Base-by-base conservation (phyloP, 2,329 filamentous ascomycete genomes). In the Simplicillium aogashimaense region DNA sequence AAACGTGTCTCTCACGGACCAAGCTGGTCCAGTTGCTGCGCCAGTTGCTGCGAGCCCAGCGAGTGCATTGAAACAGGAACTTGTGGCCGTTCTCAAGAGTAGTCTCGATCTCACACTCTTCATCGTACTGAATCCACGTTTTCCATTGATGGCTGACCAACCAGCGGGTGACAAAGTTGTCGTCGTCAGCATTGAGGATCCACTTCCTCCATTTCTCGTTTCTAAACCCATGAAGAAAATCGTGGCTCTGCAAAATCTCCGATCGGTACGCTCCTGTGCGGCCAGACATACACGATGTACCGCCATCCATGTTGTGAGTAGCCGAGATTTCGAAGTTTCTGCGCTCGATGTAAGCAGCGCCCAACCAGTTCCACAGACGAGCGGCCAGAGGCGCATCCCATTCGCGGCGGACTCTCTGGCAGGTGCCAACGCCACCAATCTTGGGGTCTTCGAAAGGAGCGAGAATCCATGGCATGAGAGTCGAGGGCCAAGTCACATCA, bases 1-100 rank as follows among this genome's bases (percentile, higher is more conserved):
- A 87, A 54, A 95, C 86, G 55, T 87, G 76, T 57, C 83, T 71
- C 64, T 95, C 90, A 47, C 78, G 77, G 48, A 90, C 74, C 55
- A 95, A 72, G 61, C 87, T 95, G 39, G 87, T 95, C 63, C 87
- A 81, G 62, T 97, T 97, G 69, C 88, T 95, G 57, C 90, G 76
- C 90, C 90, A 97, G 64, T 97, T 97, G 70, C 89, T 95, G 54
- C 90, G 81, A 34, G 92, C 88, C 90, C 90, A 97, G 36, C 90
- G 78, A 36, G 90, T 78, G 63, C 90, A 97, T 64, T 97, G 90
- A 57, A 86, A 90, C 47, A 97, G 69, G 56, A 94, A 97, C 56
- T 89, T 94, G 42, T 74, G 69, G 57, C 89, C 83, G 58, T 90
- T 85, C 61, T 95, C 90, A 32, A 97, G 72, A 3, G 89, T 95